Evolutionary conservation across 78 protist genomes (phyloP).

Genomic region (Paulinella micropora): DNA sequence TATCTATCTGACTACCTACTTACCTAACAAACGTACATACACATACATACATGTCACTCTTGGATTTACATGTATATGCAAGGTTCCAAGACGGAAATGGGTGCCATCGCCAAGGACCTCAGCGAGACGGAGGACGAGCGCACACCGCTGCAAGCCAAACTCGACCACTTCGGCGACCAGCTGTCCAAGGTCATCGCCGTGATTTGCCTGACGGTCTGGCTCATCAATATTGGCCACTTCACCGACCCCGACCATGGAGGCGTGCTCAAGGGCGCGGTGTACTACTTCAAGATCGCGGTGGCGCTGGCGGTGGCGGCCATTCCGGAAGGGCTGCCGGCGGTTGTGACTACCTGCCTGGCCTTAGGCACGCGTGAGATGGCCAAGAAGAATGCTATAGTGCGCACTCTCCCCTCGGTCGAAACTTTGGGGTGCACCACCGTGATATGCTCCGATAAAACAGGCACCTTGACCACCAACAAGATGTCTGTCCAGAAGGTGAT

Average conservation of each 20-base stretch:
- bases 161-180: constrained; percentile 58
- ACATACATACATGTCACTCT: too few species aligned
- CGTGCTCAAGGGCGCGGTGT: constrained; percentile 12
- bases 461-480: constrained; percentile 80
- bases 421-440: constrained; percentile 82
- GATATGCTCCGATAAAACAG: constrained; percentile 91
- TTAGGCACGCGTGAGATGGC: constrained; percentile 64
- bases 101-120: constrained; percentile 55
- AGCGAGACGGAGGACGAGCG: constrained; percentile 13
- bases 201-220: constrained; percentile 18
- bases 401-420: constrained; percentile 69
- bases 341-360: constrained; percentile 69
- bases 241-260: constrained; percentile 32
- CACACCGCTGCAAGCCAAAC: constrained; percentile 58
- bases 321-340: constrained; percentile 88
- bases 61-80: too few species aligned
- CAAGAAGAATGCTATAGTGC: constrained; percentile 61
- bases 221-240: constrained; percentile 33
- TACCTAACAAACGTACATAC: too few species aligned
- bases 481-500: constrained; percentile 52
- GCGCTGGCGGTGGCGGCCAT: constrained; percentile 77
- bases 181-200: constrained; percentile 40
- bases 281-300: constrained; percentile 59
- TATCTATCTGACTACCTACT: too few species aligned
- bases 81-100: constrained; percentile 33